Percentiles rank a stretch among this genome's conserved stretches.
Evolutionary conservation across 1,284 basidiomycete species (phyloP).

Genomic region (Microbotryomycetes sp.): DNA sequence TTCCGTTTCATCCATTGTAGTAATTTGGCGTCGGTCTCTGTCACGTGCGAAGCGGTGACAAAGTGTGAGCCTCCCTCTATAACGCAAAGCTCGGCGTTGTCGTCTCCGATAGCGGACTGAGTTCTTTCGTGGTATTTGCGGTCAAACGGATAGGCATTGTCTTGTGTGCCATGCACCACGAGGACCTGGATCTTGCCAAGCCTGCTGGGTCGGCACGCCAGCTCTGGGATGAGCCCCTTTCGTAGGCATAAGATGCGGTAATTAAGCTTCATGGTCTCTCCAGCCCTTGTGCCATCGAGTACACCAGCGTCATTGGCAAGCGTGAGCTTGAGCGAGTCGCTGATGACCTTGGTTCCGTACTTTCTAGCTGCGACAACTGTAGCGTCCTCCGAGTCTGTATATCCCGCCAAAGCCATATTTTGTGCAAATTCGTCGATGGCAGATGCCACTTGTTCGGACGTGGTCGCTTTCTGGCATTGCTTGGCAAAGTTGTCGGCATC

Average conservation of each 20-base stretch:
- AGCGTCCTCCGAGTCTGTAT: neutral
- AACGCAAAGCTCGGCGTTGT: conserved; percentile 1
- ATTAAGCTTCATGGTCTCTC: conserved; percentile 2
- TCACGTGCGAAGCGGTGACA: conserved; percentile 2
- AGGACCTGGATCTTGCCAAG: conserved; percentile 3
- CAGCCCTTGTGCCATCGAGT: neutral
- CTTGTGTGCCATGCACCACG: conserved; percentile 7
- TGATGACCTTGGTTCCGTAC: neutral
- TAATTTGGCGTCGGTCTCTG: neutral
- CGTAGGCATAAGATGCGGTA: neutral
- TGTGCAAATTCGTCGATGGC: neutral
- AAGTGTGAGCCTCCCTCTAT: conserved; percentile 6
- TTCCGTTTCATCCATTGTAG: conserved; percentile 3
- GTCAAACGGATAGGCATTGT: conserved; percentile 12
- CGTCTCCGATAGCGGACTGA: neutral
- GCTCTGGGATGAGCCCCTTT: neutral
- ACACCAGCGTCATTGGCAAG: conserved; percentile 5
- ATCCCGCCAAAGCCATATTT: conserved; percentile 2
- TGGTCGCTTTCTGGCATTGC: neutral
- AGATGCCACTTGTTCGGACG: neutral
- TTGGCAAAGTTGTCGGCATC: conserved; percentile 1
- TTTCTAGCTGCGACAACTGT: neutral
- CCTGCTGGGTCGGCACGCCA: conserved; percentile 1
- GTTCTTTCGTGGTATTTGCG: conserved; percentile 4
- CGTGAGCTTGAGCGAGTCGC: neutral